Evolutionary conservation across 139 green algal species (phyloP).

Genomic region (Asterochloris sp.): DNA sequence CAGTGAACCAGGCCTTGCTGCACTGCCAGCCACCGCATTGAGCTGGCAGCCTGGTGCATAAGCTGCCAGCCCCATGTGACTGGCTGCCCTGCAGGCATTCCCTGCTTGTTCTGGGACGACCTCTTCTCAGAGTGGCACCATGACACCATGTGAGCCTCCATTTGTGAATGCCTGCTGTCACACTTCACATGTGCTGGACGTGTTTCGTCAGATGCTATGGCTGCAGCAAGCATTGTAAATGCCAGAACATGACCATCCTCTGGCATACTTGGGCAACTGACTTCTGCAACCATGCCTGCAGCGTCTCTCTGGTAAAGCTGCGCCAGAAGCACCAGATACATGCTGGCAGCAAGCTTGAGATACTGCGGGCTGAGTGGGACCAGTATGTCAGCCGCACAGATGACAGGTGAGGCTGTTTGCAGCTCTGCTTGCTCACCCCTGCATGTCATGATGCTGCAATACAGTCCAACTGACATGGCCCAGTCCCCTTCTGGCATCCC

Average conservation of each 20-base stretch:
- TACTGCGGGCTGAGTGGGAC: slow-evolving; percentile 57
- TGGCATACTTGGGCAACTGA: not conserved
- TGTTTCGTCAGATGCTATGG: no score
- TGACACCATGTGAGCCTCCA: no score
- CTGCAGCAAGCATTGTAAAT: no score
- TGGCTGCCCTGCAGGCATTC: no score
- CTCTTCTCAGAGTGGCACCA: no score
- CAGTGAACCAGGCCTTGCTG: slow-evolving; percentile 48
- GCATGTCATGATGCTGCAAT: not conserved
- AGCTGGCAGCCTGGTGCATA: not conserved
- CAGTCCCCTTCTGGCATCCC: not conserved
- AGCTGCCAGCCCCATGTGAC: no score
- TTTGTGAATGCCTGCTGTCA: no score
- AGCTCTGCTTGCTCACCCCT: not conserved
- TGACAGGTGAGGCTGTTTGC: slow-evolving; percentile 26
- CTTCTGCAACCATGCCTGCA: not conserved
- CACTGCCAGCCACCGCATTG: slow-evolving; percentile 82
- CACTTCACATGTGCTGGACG: no score
- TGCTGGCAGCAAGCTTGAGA: slow-evolving; percentile 54
- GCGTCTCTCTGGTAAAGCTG: slow-evolving; percentile 31
- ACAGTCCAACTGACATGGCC: not conserved
- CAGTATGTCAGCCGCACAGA: slow-evolving; percentile 65
- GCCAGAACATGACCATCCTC: no score
- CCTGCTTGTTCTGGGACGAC: no score
- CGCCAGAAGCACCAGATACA: slow-evolving; percentile 46